Evolutionary conservation across 768 basidiomycete genomes (phyloP).

Genomic region (Postia placenta): DNA sequence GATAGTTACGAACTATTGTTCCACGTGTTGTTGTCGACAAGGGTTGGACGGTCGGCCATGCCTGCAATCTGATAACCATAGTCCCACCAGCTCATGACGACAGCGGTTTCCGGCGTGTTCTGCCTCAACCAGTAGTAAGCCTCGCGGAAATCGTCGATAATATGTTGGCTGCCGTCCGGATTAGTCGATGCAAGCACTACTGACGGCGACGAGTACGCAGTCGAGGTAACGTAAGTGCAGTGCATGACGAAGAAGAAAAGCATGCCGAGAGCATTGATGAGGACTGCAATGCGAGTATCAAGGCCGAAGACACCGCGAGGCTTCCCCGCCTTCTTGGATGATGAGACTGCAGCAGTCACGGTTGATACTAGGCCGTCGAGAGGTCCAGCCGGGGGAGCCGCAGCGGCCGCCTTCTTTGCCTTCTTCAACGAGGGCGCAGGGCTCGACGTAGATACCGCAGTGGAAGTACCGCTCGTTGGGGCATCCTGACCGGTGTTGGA

Average conservation of each 20-base stretch:
- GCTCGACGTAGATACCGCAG: slow-evolving; percentile 11
- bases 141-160: slow-evolving; percentile 99
- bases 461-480: slow-evolving; percentile 23
- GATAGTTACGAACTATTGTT: slow-evolving; percentile 78
- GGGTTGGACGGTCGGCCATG: slow-evolving; percentile 93
- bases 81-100: slow-evolving; percentile 99
- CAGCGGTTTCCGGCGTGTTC: slow-evolving; percentile 88
- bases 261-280: slow-evolving; percentile 71
- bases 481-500: slow-evolving; percentile 25
- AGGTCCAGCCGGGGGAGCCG: slow-evolving; percentile 24
- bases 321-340: slow-evolving; percentile 29
- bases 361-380: slow-evolving; percentile 38
- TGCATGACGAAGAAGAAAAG: slow-evolving; percentile 90
- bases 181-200: slow-evolving; percentile 83
- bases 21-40: slow-evolving; percentile 99
- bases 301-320: slow-evolving; percentile 70
- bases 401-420: slow-evolving; percentile 46
- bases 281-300: slow-evolving; percentile 73
- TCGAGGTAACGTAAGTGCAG: slow-evolving; percentile 94
- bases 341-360: slow-evolving; percentile 24
- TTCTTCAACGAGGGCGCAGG: slow-evolving; percentile 11
- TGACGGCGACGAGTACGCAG: slow-evolving; percentile 95
- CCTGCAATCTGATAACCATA: slow-evolving; percentile 99
- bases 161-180: slow-evolving; percentile 82
- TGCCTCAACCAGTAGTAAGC: slow-evolving; percentile 98